Percentiles rank a stretch among this genome's conserved stretches.
phyloP scores from a whole-genome alignment of 177 flowering plant genomes.

The Telopea speciosissima region DNA sequence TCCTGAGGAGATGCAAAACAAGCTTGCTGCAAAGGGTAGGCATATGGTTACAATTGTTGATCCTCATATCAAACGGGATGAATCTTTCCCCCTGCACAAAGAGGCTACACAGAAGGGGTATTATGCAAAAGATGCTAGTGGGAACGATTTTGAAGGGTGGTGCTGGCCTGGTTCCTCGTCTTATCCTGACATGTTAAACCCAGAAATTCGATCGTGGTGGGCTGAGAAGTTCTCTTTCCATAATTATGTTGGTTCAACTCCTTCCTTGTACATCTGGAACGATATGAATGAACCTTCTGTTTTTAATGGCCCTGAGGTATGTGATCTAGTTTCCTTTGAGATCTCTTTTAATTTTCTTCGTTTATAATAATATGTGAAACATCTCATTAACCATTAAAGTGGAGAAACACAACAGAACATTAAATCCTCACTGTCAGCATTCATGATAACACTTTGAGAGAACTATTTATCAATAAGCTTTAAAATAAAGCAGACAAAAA shows the following conservation, averaged over 20 bases:
- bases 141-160: conserved; percentile 96
- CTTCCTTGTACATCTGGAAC: conserved; percentile 90
- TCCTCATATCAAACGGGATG: conserved; percentile 95
- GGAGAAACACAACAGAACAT: conserved; percentile 97
- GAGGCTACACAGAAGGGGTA: conserved; percentile 76
- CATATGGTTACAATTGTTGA: conserved; percentile 96
- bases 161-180: conserved; percentile 99
- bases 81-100: conserved; percentile 65
- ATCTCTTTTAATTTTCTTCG: conserved; percentile 53
- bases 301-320: conserved; percentile 98
- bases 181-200: conserved; percentile 66
- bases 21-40: conserved; percentile 84
- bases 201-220: conserved; percentile 95
- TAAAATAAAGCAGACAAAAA: no score
- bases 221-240: conserved; percentile 66
- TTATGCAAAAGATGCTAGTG: conserved; percentile 80
- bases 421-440: conserved; percentile 41
- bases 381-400: conserved; percentile 70
- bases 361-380: no score
- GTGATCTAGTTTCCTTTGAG: conserved; percentile 57
- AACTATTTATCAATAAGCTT: no score
- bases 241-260: conserved; percentile 85
- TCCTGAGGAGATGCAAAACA: conserved; percentile 87
- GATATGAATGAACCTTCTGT: conserved; percentile 99
- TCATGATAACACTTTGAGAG: no score